Evolutionary conservation across 257 asterid genomes (phyloP), one percentile per base, ranked within the genome.

Genomic region (Osmanthus fragrans): DNA sequence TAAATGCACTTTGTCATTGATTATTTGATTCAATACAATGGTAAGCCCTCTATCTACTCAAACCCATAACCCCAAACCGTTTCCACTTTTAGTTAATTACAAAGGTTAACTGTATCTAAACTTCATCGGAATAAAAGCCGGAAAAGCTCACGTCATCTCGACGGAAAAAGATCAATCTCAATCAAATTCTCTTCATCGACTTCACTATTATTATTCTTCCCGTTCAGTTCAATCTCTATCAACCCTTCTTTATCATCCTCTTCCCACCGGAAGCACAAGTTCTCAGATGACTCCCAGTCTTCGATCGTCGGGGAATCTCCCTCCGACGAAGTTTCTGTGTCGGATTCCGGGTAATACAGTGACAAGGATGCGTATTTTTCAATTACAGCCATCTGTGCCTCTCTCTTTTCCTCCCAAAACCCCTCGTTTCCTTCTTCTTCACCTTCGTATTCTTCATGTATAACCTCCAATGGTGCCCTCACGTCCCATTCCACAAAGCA

Each of bases 391-490:
- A 87, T 76, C 83, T 84, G 82, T 69, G 84, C 42, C 36, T 84
- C 88, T 73, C 92, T 78, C 77, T 45, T 88, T 67, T 72, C 90
- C 68, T 64, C 82, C n/a, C 77, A 73, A 75, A 73, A 77, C 63
- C 23, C 84, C 33, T 77, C 86, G 76, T 79, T 71, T 21, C 76
- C 86, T n/a, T 84, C 93, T 37, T 84, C 93, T 37, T 88, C 91
- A 2, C 88, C 96, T 72, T 90, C 96, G 56, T 79, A 74, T 21
- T 81, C 96, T 75, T 94, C 97, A 85, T 91, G 76, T 76, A 95
- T 93, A 9, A 91, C 94, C 86, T 91, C 99, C 81, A 93, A 73
- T 19, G 98, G 97, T 73, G 99, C 98, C 45, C 96, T 81, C 25
- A 93, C 92, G 84, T 94, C 84, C 97, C 98, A 92, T 76, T 91